Evolutionary conservation across 352 stramenopile species (phyloP), one percentile per base, ranked within the genome.

Genomic region (Chrysophaeum taylorii): DNA sequence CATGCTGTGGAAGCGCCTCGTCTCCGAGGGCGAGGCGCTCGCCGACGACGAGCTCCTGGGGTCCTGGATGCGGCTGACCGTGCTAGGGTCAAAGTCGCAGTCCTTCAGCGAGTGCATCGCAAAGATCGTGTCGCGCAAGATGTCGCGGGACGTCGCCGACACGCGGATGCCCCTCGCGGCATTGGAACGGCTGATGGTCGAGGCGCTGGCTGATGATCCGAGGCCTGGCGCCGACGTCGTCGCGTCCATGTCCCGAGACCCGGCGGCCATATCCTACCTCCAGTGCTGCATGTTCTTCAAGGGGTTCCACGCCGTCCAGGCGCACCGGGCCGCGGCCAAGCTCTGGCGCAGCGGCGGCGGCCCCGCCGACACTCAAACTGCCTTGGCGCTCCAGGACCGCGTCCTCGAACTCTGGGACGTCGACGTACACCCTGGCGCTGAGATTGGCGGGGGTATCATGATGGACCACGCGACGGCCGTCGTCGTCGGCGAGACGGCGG

Each of bases 401-500:
- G 66, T 57, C 64, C 73, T 52, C 29, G 74, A 79, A 70, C 61
- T 79, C 33, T 72, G 69, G 27, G 54, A 25, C 36, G 68, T 53
- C 35, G 50, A 70, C 23, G 54, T 69, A 18, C 68, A 72, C 31
- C 68, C 68, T 18, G 68, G 48, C 7, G 48, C 48, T 18, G 7
- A 5, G 48, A 60, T 60, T 25, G 48, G 48, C 48, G 48, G 48
- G 5, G 48, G 48, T 7, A 33, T 18, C 25, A 33, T 60, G 7
- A 60, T 60, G 16, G 48, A 60, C 25, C 48, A 60, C 48, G 48
- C 48, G 48, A 73, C 73, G 21, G 64, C 71, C 23, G 57, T 82
- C 14, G 76, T 82, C 35, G 77, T 82, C 42, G 78, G 78, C n/a
- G 78, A 82, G 48, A 82, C 78, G 43, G 78, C 78, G 18, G 64